These are phyloP conservation scores for Neophaeococcomyces aloes DNA, from an alignment of 2,329 filamentous ascomycete genomes.

Conservation along the genomic window DNA sequence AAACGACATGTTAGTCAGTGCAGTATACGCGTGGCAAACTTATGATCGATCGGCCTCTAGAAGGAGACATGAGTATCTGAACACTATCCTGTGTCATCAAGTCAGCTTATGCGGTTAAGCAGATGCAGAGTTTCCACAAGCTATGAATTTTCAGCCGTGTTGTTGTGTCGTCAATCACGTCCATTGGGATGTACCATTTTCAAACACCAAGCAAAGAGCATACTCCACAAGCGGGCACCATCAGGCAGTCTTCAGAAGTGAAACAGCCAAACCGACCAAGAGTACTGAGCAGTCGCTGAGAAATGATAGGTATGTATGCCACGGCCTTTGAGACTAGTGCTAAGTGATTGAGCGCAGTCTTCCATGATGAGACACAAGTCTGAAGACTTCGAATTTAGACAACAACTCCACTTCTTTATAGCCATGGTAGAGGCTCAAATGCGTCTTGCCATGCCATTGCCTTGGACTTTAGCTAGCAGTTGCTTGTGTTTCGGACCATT, in stretches of 20 bases:
- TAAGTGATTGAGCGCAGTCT: neutral
- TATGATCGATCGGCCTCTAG: neutral
- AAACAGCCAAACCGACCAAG: no score
- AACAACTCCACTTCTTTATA: neutral
- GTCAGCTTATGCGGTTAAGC: neutral
- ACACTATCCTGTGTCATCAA: neutral
- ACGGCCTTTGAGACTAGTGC: slow-evolving; percentile 1
- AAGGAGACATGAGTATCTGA: neutral
- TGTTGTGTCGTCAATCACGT: neutral
- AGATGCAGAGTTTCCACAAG: neutral
- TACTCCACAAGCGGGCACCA: neutral
- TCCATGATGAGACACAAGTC: neutral
- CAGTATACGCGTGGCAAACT: neutral
- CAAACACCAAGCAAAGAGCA: neutral
- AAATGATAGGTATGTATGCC: neutral
- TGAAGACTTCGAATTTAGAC: neutral
- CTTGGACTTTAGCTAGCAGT: neutral
- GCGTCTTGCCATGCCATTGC: neutral
- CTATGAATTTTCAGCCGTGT: neutral
- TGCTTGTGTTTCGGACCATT: no score
- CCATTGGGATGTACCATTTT: neutral
- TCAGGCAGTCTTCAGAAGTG: neutral
- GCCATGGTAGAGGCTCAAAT: neutral
- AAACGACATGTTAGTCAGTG: neutral
- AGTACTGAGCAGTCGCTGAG: neutral